These are phyloP conservation scores for Trichomonas gallinae DNA, from an alignment of 208 protist species.

Conservation along the genomic window DNA sequence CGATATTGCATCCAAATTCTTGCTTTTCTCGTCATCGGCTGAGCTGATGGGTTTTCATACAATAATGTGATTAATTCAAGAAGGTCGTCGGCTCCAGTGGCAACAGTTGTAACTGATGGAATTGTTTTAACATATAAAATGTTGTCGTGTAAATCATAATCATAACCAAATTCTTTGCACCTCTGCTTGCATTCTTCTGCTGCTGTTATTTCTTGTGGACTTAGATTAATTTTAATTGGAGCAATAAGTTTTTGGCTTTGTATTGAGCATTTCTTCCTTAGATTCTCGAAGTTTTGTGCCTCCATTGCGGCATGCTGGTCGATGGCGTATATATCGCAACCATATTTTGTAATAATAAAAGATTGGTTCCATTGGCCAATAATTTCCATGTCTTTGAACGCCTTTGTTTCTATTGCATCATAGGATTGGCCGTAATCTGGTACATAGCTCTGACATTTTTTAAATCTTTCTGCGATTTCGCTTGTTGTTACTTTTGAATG, in stretches of 20 bases:
- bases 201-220: background rate
- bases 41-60: background rate
- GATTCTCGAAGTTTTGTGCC: background rate
- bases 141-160: background rate
- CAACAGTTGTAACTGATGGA: background rate
- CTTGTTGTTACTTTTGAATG: background rate
- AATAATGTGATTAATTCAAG: background rate
- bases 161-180: background rate
- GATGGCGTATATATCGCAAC: background rate
- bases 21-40: background rate
- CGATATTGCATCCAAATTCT: background rate
- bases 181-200: background rate
- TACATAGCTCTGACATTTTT: background rate
- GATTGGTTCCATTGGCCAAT: slow-evolving; percentile 20
- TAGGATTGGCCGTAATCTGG: background rate
- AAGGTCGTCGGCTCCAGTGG: background rate
- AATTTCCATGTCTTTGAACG: slow-evolving; percentile 1
- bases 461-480: background rate
- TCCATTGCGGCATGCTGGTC: background rate
- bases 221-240: background rate
- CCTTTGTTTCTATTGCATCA: background rate
- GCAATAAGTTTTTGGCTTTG: background rate
- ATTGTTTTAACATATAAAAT: background rate
- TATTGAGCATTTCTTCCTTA: background rate
- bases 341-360: background rate